Base-by-base conservation (phyloP, 108 stramenopile species). In the Pseudonitzschia delicatissima region DNA sequence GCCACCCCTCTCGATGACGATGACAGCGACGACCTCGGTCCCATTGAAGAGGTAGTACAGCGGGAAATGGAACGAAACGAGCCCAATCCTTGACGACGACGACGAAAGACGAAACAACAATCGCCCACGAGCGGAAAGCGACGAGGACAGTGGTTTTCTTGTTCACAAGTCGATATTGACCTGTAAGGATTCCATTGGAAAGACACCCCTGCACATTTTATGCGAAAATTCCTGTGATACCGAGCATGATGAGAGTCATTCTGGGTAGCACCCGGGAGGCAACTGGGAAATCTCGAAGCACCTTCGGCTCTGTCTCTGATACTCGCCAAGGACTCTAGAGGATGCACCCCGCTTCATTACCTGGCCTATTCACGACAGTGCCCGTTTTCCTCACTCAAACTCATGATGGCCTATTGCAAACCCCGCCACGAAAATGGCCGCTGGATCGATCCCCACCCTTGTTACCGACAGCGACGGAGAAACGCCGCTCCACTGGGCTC, bases 401-500 rank as follows among this genome's bases (percentile, higher is more conserved):
- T 67, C 17, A 52, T 74, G 42, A 74, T 74, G 73, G 66, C 62
- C 21, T 62, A 67, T 48, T 74, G 73, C 44, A 49, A 67, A 45
- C 61, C 73, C 17, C 44, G 25, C 5, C 36, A 61, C 17, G 44
- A 40, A 11, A 37, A 37, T 9, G 4, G 31, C 28, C n/a, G 21
- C 15, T 28, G 36, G 21, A 61, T 45, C 18, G 73, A 74, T 62
- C n/a, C 66, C 73, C 29, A 74, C 66, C 1, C 12, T 67, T 15
- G 51, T 52, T 2, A 13, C 25, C 2, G 74, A 76, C 52, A 27
- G 9, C 8, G 74, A 76, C 34, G 67, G 67, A 5, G 74, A 76
- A 23, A 76, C 65, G 13, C 74, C 74, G 11, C 57, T 76, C 12
- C 74, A 76, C 31, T 74, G 73, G 73, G 66, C 73, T 0, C 49